These are phyloP conservation scores for Dothistroma pini DNA, from an alignment of 2,329 filamentous ascomycete genomes.

Conservation along the genomic window DNA sequence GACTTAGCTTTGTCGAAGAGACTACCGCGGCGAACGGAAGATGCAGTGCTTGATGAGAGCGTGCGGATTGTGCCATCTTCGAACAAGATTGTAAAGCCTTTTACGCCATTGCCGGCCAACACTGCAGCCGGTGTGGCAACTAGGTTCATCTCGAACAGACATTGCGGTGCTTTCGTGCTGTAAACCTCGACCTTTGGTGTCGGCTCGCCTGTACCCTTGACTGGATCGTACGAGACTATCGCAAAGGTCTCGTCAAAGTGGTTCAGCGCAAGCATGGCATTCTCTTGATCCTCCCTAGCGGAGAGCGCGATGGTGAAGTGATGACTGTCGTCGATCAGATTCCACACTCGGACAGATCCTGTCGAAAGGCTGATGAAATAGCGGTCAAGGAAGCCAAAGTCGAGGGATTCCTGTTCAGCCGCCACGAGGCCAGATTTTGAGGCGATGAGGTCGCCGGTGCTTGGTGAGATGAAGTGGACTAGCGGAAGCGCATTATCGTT, in stretches of 20 bases:
- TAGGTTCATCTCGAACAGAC: slow-evolving; percentile 48
- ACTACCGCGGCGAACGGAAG: slow-evolving; percentile 8
- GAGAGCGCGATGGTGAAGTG: slow-evolving; percentile 61
- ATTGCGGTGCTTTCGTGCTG: slow-evolving; percentile 55
- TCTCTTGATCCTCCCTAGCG: slow-evolving; percentile 28
- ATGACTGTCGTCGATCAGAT: slow-evolving; percentile 75
- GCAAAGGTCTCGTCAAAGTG: slow-evolving; percentile 47
- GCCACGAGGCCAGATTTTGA: slow-evolving; percentile 52
- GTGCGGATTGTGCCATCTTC: slow-evolving; percentile 66
- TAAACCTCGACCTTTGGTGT: slow-evolving; percentile 56
- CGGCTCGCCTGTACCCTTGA: slow-evolving; percentile 8
- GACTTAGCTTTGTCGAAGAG: neutral
- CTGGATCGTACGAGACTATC: slow-evolving; percentile 17
- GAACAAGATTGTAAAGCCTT: slow-evolving; percentile 73
- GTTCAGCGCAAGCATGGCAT: slow-evolving; percentile 62
- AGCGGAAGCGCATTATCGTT: slow-evolving; percentile 51
- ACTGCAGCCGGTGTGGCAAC: slow-evolving; percentile 57
- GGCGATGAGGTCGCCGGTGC: slow-evolving; percentile 62
- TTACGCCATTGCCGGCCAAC: slow-evolving; percentile 59
- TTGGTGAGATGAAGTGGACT: slow-evolving; percentile 72
- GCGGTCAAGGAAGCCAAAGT: slow-evolving; percentile 65
- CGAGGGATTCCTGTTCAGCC: slow-evolving; percentile 53
- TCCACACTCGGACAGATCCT: slow-evolving; percentile 71
- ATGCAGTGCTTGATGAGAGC: slow-evolving; percentile 26
- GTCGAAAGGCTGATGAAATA: slow-evolving; percentile 73